Evolutionary conservation across 129 eudicot species (phyloP), one percentile per base, ranked within the genome.

Genomic region (Centaurea solstitialis): DNA sequence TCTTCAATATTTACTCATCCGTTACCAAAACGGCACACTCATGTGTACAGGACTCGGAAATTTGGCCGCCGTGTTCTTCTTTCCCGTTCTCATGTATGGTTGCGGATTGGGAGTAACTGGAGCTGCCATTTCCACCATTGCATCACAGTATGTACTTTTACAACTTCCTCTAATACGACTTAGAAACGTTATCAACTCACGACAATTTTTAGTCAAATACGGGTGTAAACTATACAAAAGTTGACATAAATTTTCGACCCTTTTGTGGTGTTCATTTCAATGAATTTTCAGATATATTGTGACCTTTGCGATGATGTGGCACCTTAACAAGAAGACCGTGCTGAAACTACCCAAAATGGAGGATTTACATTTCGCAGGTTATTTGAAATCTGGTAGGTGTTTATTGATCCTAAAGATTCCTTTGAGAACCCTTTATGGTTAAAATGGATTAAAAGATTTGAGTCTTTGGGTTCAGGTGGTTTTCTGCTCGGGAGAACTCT

Each of bases 401-500:
- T 43, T 62, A 12, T 75, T 81, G 40, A 41, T n/a, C 33, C 47
- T 45, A 33, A 33, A 33, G 37, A 33, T 33, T 33, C 37, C 37
- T 33, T 43, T 45, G 65, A 47, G 4, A 37, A 40, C 35, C 53
- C 1, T 17, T 22, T 69, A 24, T 68, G 43, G 53, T 74, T 20
- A 72, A 80, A 38, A 1, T 62, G 68, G 37, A 40, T 8, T 13
- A 64, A 41, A 0, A n/a, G 9, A 38, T 33, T 69, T 43, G 9
- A 20, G 50, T 13, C 18, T 68, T 9, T 53, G 5, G 4, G 35
- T 80, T 70, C 74, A 90, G 94, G 94, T 20, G 94, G 94, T 30
- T 91, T 90, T 79, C 81, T 90, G 43, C 98, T 93, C 21, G 93
- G 90, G 73, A 90, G 98, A 81, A 91, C 92, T 7, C 83, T 93